Evolutionary conservation across 139 green algal genomes (phyloP).

Genomic region (Chlorella sp.): DNA sequence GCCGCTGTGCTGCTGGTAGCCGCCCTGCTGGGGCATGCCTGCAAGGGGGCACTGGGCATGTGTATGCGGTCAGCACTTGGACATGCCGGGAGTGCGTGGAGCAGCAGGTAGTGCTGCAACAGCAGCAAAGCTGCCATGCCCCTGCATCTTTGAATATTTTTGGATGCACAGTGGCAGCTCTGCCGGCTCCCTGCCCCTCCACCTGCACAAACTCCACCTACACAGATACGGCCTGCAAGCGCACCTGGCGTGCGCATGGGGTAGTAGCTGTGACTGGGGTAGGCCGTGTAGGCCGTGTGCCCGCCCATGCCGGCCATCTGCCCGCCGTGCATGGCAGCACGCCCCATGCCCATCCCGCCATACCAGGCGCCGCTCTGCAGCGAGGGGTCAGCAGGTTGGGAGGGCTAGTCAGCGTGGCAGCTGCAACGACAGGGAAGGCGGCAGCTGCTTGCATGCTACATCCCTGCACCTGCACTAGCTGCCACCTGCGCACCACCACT

Average conservation of each 20-base stretch:
- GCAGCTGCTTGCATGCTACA: neutral
- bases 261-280: constrained; percentile 11
- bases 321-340: neutral
- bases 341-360: constrained; percentile 27
- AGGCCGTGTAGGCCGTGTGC: neutral
- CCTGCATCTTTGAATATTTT: neutral
- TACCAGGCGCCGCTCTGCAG: constrained; percentile 34
- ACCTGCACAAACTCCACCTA: too few species aligned
- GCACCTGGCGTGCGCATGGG: neutral
- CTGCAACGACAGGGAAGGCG: constrained; percentile 12
- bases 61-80: too few species aligned
- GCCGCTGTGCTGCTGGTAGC: too few species aligned
- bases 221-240: neutral
- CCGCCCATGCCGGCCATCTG: constrained; percentile 20
- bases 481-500: neutral
- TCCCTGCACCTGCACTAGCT: neutral
- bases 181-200: too few species aligned
- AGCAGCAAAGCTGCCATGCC: neutral
- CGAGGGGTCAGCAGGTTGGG: neutral
- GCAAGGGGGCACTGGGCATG: too few species aligned
- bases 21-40: too few species aligned
- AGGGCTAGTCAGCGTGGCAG: neutral
- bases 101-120: neutral
- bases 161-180: too few species aligned
- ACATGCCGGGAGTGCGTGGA: too few species aligned